phyloP scores from a whole-genome alignment of 768 basidiomycete species.

The Boletus bicolor region DNA sequence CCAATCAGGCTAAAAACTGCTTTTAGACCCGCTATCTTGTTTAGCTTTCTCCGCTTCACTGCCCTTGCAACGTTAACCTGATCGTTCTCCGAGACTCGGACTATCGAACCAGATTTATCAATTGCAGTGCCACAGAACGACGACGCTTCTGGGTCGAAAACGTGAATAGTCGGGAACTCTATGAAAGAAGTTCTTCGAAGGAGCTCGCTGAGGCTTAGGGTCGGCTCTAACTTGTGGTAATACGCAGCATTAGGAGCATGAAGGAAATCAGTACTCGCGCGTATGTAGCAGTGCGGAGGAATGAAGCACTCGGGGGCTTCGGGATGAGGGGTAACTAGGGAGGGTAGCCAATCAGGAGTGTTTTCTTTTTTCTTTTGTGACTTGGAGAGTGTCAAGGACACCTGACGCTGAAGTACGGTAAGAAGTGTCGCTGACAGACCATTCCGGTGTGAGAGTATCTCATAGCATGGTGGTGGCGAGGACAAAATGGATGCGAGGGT shows the following conservation, averaged over 20 bases:
- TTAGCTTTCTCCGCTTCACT: slow-evolving; percentile 57
- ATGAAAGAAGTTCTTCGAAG: slow-evolving; percentile 66
- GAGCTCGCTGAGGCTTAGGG: slow-evolving; percentile 41
- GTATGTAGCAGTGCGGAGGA: slow-evolving; percentile 60
- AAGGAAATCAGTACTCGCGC: slow-evolving; percentile 36
- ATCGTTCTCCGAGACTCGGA: slow-evolving; percentile 8
- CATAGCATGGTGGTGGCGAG: slow-evolving; percentile 40
- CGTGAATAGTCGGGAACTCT: slow-evolving; percentile 81
- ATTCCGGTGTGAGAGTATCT: slow-evolving; percentile 65
- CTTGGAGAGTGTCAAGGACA: slow-evolving; percentile 27
- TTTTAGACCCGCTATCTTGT: slow-evolving; percentile 47
- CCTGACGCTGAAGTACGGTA: slow-evolving; percentile 44
- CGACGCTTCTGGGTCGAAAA: slow-evolving; percentile 56
- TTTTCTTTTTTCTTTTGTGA: slow-evolving; percentile 46
- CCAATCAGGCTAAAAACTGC: slow-evolving; percentile 57
- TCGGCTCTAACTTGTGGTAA: slow-evolving; percentile 59
- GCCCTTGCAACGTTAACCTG: slow-evolving; percentile 32
- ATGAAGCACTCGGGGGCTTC: slow-evolving; percentile 56
- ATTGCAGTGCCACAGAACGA: slow-evolving; percentile 59
- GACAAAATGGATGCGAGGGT: slow-evolving; percentile 40
- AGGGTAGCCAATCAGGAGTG: slow-evolving; percentile 53
- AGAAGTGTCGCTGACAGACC: slow-evolving; percentile 46
- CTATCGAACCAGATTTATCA: slow-evolving; percentile 46
- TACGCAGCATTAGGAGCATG: slow-evolving; percentile 28
- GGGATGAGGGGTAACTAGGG: slow-evolving; percentile 49